phyloP scores from a whole-genome alignment of 495 filamentous ascomycete species.

The Annulohypoxylon nitens region DNA sequence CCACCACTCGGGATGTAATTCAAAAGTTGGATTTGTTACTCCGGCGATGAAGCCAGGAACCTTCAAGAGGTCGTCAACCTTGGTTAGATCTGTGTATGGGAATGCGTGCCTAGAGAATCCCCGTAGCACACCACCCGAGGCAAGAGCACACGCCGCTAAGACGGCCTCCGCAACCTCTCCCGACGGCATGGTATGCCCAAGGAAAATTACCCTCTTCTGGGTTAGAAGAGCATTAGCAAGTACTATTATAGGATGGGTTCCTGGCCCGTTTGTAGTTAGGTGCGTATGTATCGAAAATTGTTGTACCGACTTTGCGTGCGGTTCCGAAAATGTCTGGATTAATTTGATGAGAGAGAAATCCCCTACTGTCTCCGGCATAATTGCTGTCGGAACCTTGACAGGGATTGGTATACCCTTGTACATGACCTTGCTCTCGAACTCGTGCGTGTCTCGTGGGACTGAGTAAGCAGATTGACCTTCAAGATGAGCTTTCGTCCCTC shows the following conservation, averaged over 20 bases:
- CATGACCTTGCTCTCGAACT: constrained; percentile 93
- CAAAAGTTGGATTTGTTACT: constrained; percentile 97
- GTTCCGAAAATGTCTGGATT: constrained; percentile 89
- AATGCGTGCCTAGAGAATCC: constrained; percentile 99
- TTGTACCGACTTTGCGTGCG: constrained; percentile 84
- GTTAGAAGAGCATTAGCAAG: constrained; percentile 87
- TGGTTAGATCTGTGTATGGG: constrained; percentile 97
- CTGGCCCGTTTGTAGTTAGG: constrained; percentile 88
- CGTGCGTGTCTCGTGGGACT: constrained; percentile 92
- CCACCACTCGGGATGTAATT: constrained; percentile 97
- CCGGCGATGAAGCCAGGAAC: constrained; percentile 98
- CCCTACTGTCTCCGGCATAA: constrained; percentile 95
- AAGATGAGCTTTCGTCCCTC: constrained; percentile 67
- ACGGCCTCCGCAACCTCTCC: constrained; percentile 96
- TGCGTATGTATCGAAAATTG: constrained; percentile 90
- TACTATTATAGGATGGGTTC: constrained; percentile 82
- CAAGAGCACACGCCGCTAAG: constrained; percentile 90
- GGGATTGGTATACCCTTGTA: constrained; percentile 97
- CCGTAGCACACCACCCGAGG: constrained; percentile 91
- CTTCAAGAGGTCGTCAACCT: constrained; percentile 94
- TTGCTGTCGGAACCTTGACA: constrained; percentile 92
- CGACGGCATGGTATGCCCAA: constrained; percentile 93
- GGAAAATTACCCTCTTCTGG: constrained; percentile 95
- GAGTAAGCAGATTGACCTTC: constrained; percentile 67
- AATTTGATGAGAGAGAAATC: constrained; percentile 98